Base-by-base conservation (phyloP, 2,329 filamentous ascomycete genomes). In the Neoascochyta sp. region DNA sequence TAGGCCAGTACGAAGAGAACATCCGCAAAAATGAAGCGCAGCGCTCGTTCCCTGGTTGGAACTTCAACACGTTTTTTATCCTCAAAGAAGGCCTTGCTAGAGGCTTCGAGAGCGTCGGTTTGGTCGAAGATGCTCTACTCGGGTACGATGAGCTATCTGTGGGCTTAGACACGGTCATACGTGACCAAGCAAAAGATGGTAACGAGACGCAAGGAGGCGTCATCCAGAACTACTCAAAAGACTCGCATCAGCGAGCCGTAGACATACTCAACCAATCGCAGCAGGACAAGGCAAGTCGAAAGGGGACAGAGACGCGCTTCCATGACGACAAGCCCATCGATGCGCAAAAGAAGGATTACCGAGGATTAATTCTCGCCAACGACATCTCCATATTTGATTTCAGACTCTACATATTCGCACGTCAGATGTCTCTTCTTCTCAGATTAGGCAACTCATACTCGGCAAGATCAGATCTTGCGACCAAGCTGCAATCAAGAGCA, bases 1-100 rank as follows among this genome's bases (percentile, higher is more conserved):
- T 98, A 1, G 80, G 78, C 12, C 90, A 96, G 52, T 98, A 98
- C 60, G 92, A 98, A 62, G 89, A 95, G 37, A 92, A 98, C 48
- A 95, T 98, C 47, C 84, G 86, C 41, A 92, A 95, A 61, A 92
- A 89, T 54, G 90, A 96, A 49, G 77, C 82, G 0, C 89, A 96
- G 60, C 76, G 90, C 25, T 81, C 73, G 18, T 67, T 98, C 11
- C 92, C 92, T 0, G 92, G 92, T 0, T 98, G 92, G 92, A 98
- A 98, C 56, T 98, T 98, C 58, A 96, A 92, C 64, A 98, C 92
- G 0, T 98, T 98, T 60, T 98, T 98, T 60, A 89, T 98, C 10
- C 73, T 98, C 7, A 98, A 98, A 55, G 92, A 98, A 62, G 92
- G 92, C 0, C 68, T 98, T 19, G 90, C 92, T 1, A 77, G 86